Evolutionary conservation across 2,329 filamentous ascomycete genomes (phyloP).

Genomic region (Westerdykella aurantiaca): DNA sequence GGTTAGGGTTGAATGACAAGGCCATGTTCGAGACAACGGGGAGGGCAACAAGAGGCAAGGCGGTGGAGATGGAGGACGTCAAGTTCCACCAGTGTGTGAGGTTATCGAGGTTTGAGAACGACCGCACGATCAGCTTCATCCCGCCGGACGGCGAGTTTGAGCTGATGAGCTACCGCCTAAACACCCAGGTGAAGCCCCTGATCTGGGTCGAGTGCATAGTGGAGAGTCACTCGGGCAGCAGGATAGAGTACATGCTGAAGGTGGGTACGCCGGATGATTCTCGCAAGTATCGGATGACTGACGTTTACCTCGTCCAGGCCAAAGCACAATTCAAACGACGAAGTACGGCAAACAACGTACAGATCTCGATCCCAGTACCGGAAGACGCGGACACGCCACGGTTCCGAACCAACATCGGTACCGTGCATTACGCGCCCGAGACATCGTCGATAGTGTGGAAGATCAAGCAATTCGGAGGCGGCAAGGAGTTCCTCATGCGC

Average conservation of each 20-base stretch:
- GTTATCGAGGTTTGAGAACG: slow-evolving; percentile 93
- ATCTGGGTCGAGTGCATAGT: slow-evolving; percentile 99
- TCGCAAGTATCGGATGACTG: slow-evolving; percentile 3
- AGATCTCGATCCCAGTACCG: slow-evolving; percentile 93
- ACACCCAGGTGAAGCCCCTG: slow-evolving; percentile 95
- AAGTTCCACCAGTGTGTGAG: slow-evolving; percentile 99
- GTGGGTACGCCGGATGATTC: slow-evolving; percentile 26
- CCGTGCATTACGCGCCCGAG: slow-evolving; percentile 95
- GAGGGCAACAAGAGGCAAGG: slow-evolving; percentile 86
- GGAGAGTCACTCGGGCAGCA: slow-evolving; percentile 87
- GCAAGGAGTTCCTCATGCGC: slow-evolving; percentile 97
- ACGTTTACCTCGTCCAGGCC: slow-evolving; percentile 52
- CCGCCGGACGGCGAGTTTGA: slow-evolving; percentile 98
- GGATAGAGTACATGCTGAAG: slow-evolving; percentile 99
- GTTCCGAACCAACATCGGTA: slow-evolving; percentile 95
- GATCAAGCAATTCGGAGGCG: slow-evolving; percentile 99
- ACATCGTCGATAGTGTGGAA: slow-evolving; percentile 99
- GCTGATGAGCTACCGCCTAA: slow-evolving; percentile 97
- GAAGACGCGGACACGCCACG: slow-evolving; percentile 94
- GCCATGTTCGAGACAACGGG: slow-evolving; percentile 99
- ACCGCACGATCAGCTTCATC: slow-evolving; percentile 97
- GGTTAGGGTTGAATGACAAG: slow-evolving; percentile 94
- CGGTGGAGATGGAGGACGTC: slow-evolving; percentile 99
- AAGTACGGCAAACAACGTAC: slow-evolving; percentile 96
- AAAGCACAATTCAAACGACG: slow-evolving; percentile 96